phyloP scores from a whole-genome alignment of 192 early-diverging fungal genomes.

The Coemansia sp. region DNA sequence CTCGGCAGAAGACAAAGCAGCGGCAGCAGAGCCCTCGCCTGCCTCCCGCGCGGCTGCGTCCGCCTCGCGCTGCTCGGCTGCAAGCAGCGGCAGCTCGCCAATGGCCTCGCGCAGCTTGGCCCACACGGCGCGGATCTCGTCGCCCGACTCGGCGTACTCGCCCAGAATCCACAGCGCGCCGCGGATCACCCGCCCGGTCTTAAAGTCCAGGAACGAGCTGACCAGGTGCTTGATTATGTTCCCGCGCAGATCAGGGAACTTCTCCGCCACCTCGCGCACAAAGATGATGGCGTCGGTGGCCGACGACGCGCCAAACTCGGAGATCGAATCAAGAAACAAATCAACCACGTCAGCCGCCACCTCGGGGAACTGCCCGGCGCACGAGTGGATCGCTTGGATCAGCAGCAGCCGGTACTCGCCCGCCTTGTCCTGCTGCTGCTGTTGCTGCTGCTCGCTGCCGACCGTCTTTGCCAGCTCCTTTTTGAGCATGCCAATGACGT shows the following conservation, averaged over 20 bases:
- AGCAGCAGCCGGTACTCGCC: slow-evolving; percentile 91
- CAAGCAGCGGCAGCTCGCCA: slow-evolving; percentile 92
- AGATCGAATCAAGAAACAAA: slow-evolving; percentile 87
- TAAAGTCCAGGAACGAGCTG: slow-evolving; percentile 82
- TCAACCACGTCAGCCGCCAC: slow-evolving; percentile 96
- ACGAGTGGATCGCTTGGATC: slow-evolving; percentile 93
- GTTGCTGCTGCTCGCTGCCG: slow-evolving; percentile 65
- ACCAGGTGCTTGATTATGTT: slow-evolving; percentile 80
- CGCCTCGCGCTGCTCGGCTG: slow-evolving; percentile 80
- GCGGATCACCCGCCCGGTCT: slow-evolving; percentile 86
- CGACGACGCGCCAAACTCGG: slow-evolving; percentile 82
- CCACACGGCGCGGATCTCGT: slow-evolving; percentile 82
- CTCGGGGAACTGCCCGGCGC: slow-evolving; percentile 93
- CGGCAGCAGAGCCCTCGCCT: too few species aligned
- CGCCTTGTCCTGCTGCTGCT: slow-evolving; percentile 65
- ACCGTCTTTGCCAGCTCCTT: slow-evolving; percentile 93
- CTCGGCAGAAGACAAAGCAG: too few species aligned
- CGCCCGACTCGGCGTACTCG: slow-evolving; percentile 79
- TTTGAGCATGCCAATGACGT: slow-evolving; percentile 88
- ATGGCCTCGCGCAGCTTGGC: slow-evolving; percentile 74
- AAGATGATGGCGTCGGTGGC: slow-evolving; percentile 89
- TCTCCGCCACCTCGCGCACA: slow-evolving; percentile 96
- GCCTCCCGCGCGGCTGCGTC: slow-evolving; percentile 65
- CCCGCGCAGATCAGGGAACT: slow-evolving; percentile 82
- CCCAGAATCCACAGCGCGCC: slow-evolving; percentile 98